A percentile compares a stretch with the other conserved stretches of the same genome.
phyloP scores from a whole-genome alignment of 1,284 basidiomycete genomes.

The Agaricales sp. region DNA sequence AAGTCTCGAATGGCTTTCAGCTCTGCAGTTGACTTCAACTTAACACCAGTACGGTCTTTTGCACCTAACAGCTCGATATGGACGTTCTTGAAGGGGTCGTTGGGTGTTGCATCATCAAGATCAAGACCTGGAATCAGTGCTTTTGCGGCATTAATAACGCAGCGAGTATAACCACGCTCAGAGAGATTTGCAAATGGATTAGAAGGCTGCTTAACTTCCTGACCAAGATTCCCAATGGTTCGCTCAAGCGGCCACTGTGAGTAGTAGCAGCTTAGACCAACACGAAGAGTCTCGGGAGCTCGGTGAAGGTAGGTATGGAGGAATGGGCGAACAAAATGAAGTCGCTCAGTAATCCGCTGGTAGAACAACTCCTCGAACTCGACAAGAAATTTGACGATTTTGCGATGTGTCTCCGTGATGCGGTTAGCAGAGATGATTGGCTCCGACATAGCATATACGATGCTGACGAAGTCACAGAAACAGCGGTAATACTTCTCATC shows the following conservation, averaged over 20 bases:
- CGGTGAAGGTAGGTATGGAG: constrained; percentile 22
- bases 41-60: constrained; percentile 14
- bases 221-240: constrained; percentile 24
- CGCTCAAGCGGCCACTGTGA: constrained; percentile 24
- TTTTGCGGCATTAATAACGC: constrained; percentile 20
- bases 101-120: constrained; percentile 1
- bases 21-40: constrained; percentile 7
- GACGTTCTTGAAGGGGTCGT: constrained; percentile 8
- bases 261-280: constrained; percentile 17
- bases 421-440: constrained; percentile 10
- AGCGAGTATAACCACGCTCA: constrained; percentile 15
- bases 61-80: no score
- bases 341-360: constrained; percentile 14
- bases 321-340: constrained; percentile 22
- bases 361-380: constrained; percentile 22
- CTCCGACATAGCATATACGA: constrained; percentile 18
- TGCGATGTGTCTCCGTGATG: constrained; percentile 13
- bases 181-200: constrained; percentile 22
- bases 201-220: constrained; percentile 20
- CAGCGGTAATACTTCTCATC: constrained; percentile 18
- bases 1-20: neutral
- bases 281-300: constrained; percentile 14
- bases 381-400: constrained; percentile 13
- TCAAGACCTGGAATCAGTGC: constrained; percentile 17
- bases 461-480: constrained; percentile 23